Base-by-base conservation (phyloP, 2,329 filamentous ascomycete genomes). In the Penicillium sp. region DNA sequence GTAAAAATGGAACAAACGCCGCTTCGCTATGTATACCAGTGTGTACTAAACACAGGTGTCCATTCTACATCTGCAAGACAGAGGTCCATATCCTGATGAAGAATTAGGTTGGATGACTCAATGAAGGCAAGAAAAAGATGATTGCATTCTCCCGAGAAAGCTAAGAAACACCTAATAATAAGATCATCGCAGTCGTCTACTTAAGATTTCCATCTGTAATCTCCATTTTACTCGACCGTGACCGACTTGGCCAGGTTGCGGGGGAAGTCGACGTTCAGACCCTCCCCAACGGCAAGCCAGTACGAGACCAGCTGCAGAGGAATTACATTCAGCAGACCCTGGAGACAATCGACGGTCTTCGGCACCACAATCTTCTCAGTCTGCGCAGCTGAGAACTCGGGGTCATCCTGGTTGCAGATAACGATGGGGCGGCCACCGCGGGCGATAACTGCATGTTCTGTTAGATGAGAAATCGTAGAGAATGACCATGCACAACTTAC, bases 171-270 rank as follows among this genome's bases (percentile, higher is more conserved):
- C 60, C 55, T 59, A 63, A 61, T 57, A 45, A 59, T 62, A 61
- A 53, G 49, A 61, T 63, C 61, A 60, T 63, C 39, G 58, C 50
- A 58, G 55, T 63, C 60, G 56, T 63, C 58, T 63, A 62, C 53
- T 51, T 49, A 49, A 53, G 45, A 45, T 42, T 24, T 21, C 26
- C 43, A 42, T 45, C 23, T 10, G 41, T 47, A 45, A 18, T 15
- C 42, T 18, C 38, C 24, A 6, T 38, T 59, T 81, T 93, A 99
- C 85, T 99, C 94, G 64, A 99, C 94, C 60, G 94, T 99, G 61
- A 99, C 94, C 59, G 91, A 96, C 85, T 99, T 99, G 74, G 94
- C 94, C 78, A 99, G 79, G 81, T 99, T 99, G 70, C 94, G 88
- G 53, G 94, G 94, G 85, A 97, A 97, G 74, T 99, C 94, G 55